Base-by-base conservation (phyloP, 2,329 filamentous ascomycete genomes). In the Madurella fahalii region DNA sequence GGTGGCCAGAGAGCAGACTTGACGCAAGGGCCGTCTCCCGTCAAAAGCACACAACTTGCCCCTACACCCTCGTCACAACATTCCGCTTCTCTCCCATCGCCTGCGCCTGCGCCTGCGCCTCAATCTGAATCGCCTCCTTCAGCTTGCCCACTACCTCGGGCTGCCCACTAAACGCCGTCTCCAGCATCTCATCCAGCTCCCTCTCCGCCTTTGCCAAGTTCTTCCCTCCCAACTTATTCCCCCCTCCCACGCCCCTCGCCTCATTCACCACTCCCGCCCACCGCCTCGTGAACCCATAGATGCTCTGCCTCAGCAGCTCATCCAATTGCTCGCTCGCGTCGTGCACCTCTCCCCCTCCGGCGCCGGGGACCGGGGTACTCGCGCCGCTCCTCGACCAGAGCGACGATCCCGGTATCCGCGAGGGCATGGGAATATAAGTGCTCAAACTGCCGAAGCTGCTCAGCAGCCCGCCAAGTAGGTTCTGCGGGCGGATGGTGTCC, bases 271-370 rank as follows among this genome's bases (percentile, higher is more conserved):
- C 64, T 3, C 71, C 70, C 3, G 77, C 78, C 78, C 83, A 86
- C 39, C 80, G 74, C 65, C 80, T 80, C 15, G 83, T 85, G 57
- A 86, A 86, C 1, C 76, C 77, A 40, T 80, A 83, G 51, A 86
- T 86, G 47, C 78, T 81, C 66, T 83, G 80, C 49, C 84, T 73
- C 25, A 86, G 69, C 56, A 85, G 68, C 61, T 84, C 82, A 59
- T 86, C 84, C 52, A 86, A 68, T 66, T 85, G 82, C 68, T 86
- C 83, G 58, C 80, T 81, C 63, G 83, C 84, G 61, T 86, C 83
- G 54, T 84, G 69, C 5, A 52, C 73, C 54, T 41, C 51, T 7
- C 20, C 37, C n/a, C n/a, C 63, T 1, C 43, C 58, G 18, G 44
- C 57, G 30, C 59, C 55, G 12, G 62, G 52, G 2, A 61, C 64